Percentiles rank a stretch among this genome's conserved stretches.
These are phyloP conservation scores for Telopea speciosissima DNA, from an alignment of 177 flowering plant species.

Conservation along the genomic window DNA sequence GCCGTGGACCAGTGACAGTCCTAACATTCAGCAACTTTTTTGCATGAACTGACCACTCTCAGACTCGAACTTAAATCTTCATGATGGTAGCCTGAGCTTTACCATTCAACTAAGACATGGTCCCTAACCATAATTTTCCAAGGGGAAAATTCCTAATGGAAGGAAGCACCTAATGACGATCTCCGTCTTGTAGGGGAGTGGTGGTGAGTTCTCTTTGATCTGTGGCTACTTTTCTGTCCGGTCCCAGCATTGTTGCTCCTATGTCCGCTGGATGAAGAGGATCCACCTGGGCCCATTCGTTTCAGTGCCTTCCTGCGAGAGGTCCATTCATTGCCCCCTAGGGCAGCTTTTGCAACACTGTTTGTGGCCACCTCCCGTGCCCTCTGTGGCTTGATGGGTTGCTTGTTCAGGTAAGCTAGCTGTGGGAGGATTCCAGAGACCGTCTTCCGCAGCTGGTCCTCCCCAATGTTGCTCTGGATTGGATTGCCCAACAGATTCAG, in stretches of 20 bases:
- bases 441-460: conserved; percentile 77
- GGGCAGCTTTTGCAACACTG: conserved; percentile 72
- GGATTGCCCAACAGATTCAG: conserved; percentile 83
- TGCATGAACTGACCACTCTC: no score
- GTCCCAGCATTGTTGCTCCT: conserved; percentile 26
- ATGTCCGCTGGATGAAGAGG: conserved; percentile 25
- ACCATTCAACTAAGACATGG: no score
- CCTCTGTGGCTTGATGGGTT: conserved; percentile 66
- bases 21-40: no score
- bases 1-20: no score
- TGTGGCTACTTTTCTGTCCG: conserved; percentile 36
- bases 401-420: conserved; percentile 79
- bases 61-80: no score
- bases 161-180: conserved; percentile 22
- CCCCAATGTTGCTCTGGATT: conserved; percentile 65
- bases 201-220: conserved; percentile 33
- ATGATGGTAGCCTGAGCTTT: no score
- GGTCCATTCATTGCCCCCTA: conserved; percentile 38
- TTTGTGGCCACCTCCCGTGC: conserved; percentile 58
- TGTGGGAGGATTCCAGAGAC: conserved; percentile 74
- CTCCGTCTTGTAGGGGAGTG: conserved; percentile 17
- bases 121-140: not conserved
- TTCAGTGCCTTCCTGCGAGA: conserved; percentile 37
- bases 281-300: conserved; percentile 32
- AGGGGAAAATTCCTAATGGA: conserved; percentile 13